These are phyloP conservation scores for Balakata baccata DNA, from an alignment of 345 rosid species.

Conservation along the genomic window DNA sequence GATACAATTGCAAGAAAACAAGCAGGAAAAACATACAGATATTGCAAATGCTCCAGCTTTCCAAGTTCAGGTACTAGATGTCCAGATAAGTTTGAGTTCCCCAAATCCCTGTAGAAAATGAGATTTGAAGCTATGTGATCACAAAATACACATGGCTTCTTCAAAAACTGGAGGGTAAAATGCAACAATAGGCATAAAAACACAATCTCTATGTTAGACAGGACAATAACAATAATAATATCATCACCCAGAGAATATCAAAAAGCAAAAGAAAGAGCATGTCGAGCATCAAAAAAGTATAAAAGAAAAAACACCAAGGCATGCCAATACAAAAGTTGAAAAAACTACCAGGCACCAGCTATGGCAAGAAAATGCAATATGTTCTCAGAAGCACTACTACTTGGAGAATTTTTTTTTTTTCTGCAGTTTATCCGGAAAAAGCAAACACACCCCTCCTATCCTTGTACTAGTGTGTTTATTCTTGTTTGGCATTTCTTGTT, in stretches of 20 bases:
- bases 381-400: not conserved
- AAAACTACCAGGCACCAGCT: not conserved
- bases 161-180: not conserved
- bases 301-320: slow-evolving; percentile 1
- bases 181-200: not conserved
- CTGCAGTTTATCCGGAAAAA: not conserved
- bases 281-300: not conserved
- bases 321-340: not conserved
- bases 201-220: not conserved
- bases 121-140: not conserved
- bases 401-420: not conserved
- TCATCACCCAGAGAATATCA: not conserved
- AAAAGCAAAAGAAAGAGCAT: not conserved
- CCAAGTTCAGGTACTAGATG: slow-evolving; percentile 85
- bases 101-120: slow-evolving; percentile 70
- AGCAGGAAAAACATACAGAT: slow-evolving; percentile 54
- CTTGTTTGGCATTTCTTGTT: not conserved
- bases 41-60: slow-evolving; percentile 82
- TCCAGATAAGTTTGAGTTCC: slow-evolving; percentile 85
- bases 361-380: not conserved
- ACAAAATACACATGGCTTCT: not conserved
- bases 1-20: slow-evolving; percentile 13
- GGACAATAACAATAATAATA: not conserved
- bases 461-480: not conserved
- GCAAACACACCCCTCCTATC: not conserved